A percentile compares a stretch with the other conserved stretches of the same genome.
Evolutionary conservation across 1,284 basidiomycete genomes (phyloP).

Genomic region (Cryptococcus deneoformans): DNA sequence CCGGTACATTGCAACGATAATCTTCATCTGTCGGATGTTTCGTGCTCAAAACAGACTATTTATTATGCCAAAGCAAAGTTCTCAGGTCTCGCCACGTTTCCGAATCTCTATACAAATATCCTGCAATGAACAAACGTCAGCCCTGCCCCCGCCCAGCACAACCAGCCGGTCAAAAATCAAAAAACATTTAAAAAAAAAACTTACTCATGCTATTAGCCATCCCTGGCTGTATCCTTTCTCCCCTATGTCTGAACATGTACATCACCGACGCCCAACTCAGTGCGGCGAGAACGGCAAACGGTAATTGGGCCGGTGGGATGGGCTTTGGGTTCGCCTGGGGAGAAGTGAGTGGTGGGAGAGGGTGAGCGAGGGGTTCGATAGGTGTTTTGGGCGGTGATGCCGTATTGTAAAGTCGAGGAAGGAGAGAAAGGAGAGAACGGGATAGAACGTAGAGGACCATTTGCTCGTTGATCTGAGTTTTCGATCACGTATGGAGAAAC

Average conservation of each 20-base stretch:
- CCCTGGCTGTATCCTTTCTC: conserved; percentile 87
- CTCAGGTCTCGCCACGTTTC: conserved; percentile 67
- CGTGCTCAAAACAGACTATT: conserved; percentile 46
- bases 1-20: too few species aligned
- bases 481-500: background rate
- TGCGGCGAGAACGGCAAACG: conserved; percentile 87
- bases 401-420: conserved; percentile 61
- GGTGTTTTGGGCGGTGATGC: conserved; percentile 38
- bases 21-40: too few species aligned
- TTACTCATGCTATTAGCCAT: conserved; percentile 61
- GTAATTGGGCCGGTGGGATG: conserved; percentile 71
- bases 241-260: conserved; percentile 86
- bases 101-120: conserved; percentile 75
- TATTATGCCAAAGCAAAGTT: conserved; percentile 76
- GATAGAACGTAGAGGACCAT: conserved; percentile 96
- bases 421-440: conserved; percentile 79
- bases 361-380: conserved; percentile 37
- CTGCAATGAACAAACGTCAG: conserved; percentile 10
- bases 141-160: background rate
- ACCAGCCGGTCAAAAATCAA: background rate
- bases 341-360: conserved; percentile 38
- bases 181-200: conserved; percentile 12
- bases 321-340: conserved; percentile 56
- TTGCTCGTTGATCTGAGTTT: conserved; percentile 87
- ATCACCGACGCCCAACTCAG: conserved; percentile 95